phyloP scores from a whole-genome alignment of 495 filamentous ascomycete genomes.

The Daldinia loculata region DNA sequence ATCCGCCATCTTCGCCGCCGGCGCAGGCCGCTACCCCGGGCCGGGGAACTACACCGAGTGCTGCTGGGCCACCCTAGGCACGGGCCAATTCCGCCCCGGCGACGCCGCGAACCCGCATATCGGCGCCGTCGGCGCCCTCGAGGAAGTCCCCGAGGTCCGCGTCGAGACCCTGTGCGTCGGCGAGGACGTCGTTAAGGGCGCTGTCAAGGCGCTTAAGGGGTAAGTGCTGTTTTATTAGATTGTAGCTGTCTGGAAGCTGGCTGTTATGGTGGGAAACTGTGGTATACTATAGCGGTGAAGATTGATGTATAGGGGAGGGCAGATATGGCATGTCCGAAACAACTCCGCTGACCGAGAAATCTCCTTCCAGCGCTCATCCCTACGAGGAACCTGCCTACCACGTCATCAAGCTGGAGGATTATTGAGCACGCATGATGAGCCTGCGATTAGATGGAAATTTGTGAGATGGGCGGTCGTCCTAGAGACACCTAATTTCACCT shows the following conservation, averaged over 20 bases:
- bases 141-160: constrained; percentile 58
- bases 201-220: constrained; percentile 69
- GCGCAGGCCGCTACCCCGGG: constrained; percentile 67
- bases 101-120: constrained; percentile 66
- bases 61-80: constrained; percentile 62
- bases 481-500: too few relatives aligned
- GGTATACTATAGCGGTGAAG: too few relatives aligned
- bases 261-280: too few relatives aligned
- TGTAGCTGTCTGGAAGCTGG: too few relatives aligned
- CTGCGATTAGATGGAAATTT: background rate
- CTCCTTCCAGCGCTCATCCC: constrained; percentile 65
- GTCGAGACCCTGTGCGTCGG: constrained; percentile 64
- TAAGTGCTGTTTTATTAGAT: constrained; percentile 35
- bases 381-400: constrained; percentile 78
- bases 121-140: constrained; percentile 60
- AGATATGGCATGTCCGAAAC: background rate
- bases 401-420: constrained; percentile 72
- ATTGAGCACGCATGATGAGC: constrained; percentile 47
- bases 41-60: constrained; percentile 67
- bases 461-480: background rate
- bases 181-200: constrained; percentile 52
- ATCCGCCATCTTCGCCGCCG: constrained; percentile 68
- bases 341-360: background rate
- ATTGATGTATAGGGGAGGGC: too few relatives aligned
- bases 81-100: constrained; percentile 57